Percentiles rank a stretch among this genome's conserved stretches.
These are phyloP conservation scores for Ehretia macrophylla DNA, from an alignment of 257 asterid genomes.

Conservation along the genomic window DNA sequence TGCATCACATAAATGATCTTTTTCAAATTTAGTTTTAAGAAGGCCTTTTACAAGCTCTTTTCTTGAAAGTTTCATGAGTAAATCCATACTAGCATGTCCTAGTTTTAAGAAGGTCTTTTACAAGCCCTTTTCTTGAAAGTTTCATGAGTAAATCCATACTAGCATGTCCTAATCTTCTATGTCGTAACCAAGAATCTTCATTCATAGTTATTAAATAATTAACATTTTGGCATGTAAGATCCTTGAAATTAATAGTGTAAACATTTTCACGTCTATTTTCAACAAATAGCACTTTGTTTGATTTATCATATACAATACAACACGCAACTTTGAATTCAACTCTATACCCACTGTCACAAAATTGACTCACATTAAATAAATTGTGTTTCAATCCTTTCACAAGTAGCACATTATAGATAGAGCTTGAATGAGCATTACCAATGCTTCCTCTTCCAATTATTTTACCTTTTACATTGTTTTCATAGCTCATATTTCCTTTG, in stretches of 20 bases:
- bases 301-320: neutral
- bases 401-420: neutral
- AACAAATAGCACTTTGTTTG: neutral
- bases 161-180: neutral
- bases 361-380: neutral
- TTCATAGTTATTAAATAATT: too few relatives aligned
- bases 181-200: neutral
- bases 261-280: neutral
- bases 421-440: neutral
- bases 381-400: neutral
- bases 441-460: neutral
- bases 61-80: neutral
- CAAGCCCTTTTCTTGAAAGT: neutral
- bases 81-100: neutral
- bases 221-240: neutral
- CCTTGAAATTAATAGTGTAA: too few relatives aligned
- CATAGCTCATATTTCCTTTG: neutral
- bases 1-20: neutral
- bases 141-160: neutral
- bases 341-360: neutral
- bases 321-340: neutral
- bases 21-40: neutral
- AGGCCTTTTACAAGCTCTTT: neutral
- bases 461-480: neutral
- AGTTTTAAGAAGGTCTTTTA: neutral